Evolutionary conservation across 2,329 filamentous ascomycete species (phyloP).

Genomic region (Chrysoporthe austroafricana): DNA sequence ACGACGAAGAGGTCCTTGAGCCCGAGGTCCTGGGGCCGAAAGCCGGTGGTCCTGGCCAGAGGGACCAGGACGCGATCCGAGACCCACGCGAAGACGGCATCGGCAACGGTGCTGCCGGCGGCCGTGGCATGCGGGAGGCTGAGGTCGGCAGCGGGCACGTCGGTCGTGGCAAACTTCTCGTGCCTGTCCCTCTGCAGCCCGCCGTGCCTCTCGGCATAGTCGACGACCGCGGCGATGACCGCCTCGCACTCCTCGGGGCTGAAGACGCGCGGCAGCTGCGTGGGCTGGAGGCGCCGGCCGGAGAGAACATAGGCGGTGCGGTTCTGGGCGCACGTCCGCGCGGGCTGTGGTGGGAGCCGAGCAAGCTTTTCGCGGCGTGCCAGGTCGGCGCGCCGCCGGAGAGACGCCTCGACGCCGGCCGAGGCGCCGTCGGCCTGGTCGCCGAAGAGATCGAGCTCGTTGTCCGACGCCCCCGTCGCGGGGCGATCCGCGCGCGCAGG

Average conservation of each 20-base stretch:
- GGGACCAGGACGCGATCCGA: conserved; percentile 10
- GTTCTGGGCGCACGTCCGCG: conserved; percentile 25
- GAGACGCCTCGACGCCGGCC: background rate
- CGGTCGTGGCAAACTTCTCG: conserved; percentile 26
- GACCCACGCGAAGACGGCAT: conserved; percentile 15
- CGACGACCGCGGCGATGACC: conserved; percentile 19
- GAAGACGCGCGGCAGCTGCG: conserved; percentile 10
- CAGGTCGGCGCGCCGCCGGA: conserved; percentile 21
- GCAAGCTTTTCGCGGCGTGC: conserved; percentile 26
- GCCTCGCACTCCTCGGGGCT: conserved; percentile 19
- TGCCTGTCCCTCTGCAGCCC: conserved; percentile 24
- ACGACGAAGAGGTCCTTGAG: conserved; percentile 27
- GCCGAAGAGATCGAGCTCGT: conserved; percentile 24
- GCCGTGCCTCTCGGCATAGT: conserved; percentile 19
- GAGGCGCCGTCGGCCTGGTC: conserved; percentile 16
- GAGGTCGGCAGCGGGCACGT: conserved; percentile 25
- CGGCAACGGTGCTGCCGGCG: conserved; percentile 6
- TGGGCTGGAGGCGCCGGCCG: conserved; percentile 24
- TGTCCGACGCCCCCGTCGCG: background rate
- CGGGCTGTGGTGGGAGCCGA: conserved; percentile 13
- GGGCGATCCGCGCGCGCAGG: background rate
- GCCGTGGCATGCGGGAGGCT: background rate
- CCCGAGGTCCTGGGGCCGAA: conserved; percentile 19
- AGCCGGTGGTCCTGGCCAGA: conserved; percentile 21
- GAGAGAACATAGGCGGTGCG: conserved; percentile 26